Conservation (phyloP, 2,329 filamentous ascomycete genomes). For the Bipolaris gigantea region DNA sequence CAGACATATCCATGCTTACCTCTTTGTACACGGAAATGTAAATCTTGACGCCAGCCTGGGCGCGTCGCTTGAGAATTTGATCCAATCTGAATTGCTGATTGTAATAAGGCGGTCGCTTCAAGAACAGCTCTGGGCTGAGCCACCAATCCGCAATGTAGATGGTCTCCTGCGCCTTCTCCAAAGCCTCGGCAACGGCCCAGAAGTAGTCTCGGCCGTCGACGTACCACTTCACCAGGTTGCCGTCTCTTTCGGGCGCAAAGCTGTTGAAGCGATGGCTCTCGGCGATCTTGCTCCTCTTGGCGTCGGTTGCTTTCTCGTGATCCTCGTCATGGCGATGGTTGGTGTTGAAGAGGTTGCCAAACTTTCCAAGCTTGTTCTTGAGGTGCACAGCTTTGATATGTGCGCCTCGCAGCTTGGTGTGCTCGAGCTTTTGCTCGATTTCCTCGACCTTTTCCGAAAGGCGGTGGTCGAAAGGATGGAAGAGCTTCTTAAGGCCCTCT, state of each 20-base stretch:
- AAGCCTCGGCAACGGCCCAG: constrained; percentile 83
- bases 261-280: constrained; percentile 83
- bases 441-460: constrained; percentile 33
- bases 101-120: constrained; percentile 79
- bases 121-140: constrained; percentile 84
- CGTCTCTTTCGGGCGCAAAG: constrained; percentile 83
- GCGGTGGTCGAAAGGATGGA: constrained; percentile 43
- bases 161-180: constrained; percentile 87
- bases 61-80: constrained; percentile 80
- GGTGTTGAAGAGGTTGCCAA: constrained; percentile 72
- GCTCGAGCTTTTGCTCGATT: constrained; percentile 51
- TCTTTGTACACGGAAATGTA: constrained; percentile 93
- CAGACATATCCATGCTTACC: constrained; percentile 40
- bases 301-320: constrained; percentile 82
- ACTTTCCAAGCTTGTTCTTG: constrained; percentile 66
- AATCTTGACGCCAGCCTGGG: constrained; percentile 92
- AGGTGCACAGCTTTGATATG: constrained; percentile 60
- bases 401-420: constrained; percentile 51
- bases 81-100: constrained; percentile 89
- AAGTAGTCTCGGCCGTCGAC: constrained; percentile 95
- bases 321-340: constrained; percentile 93
- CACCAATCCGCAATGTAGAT: constrained; percentile 99
- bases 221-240: constrained; percentile 94
- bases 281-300: constrained; percentile 71
- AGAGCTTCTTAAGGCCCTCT: constrained; percentile 39